These are phyloP conservation scores for Tremella yokohamensis DNA, from an alignment of 768 basidiomycete genomes.

Conservation along the genomic window DNA sequence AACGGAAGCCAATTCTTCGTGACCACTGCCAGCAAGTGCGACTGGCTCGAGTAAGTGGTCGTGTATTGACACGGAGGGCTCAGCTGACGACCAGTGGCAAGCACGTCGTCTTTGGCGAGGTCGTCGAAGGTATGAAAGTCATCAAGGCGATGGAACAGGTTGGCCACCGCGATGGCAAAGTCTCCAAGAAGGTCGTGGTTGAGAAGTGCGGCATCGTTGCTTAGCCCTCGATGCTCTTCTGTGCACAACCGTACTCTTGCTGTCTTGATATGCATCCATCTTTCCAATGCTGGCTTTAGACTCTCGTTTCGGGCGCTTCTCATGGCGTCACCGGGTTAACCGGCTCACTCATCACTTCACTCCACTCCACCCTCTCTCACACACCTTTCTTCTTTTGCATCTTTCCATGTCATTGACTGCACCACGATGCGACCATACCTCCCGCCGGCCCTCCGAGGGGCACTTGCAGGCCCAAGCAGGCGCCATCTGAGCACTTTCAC, in stretches of 20 bases:
- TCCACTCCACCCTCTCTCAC: too few relatives aligned
- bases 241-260: background rate
- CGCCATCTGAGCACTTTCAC: too few relatives aligned
- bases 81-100: slow-evolving; percentile 50
- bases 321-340: too few relatives aligned
- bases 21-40: slow-evolving; percentile 31
- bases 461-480: too few relatives aligned
- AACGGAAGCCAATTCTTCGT: slow-evolving; percentile 55
- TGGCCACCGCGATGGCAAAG: slow-evolving; percentile 33
- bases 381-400: too few relatives aligned
- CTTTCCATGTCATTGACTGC: too few relatives aligned
- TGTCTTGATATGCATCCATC: background rate
- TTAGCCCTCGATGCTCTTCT: background rate
- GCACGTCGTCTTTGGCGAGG: slow-evolving; percentile 67
- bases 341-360: too few relatives aligned
- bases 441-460: too few relatives aligned
- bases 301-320: too few relatives aligned
- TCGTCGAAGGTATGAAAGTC: slow-evolving; percentile 62
- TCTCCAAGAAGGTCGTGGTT: slow-evolving; percentile 24
- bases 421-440: too few relatives aligned
- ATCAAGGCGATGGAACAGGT: slow-evolving; percentile 61
- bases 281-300: too few relatives aligned
- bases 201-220: slow-evolving; percentile 15
- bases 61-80: background rate
- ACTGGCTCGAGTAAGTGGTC: slow-evolving; percentile 47